Conservation (phyloP, 805 yeast genomes). For the Candida wancherniae region DNA sequence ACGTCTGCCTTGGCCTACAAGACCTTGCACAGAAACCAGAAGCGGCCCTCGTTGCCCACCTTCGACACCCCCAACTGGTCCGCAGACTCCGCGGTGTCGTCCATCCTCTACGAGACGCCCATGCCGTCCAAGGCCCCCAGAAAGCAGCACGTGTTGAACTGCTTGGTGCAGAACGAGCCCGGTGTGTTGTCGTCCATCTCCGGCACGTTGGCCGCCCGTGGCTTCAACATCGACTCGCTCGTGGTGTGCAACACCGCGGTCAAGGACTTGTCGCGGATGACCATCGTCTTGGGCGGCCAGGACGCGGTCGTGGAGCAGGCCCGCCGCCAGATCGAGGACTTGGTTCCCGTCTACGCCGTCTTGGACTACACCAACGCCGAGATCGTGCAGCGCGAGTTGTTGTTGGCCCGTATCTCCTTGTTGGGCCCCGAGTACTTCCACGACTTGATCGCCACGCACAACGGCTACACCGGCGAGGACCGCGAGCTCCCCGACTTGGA, state of each 20-base stretch:
- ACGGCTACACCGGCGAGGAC: constrained; percentile 39
- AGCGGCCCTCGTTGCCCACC: constrained; percentile 88
- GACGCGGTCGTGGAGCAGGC: constrained; percentile 98
- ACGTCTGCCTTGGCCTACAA: constrained; percentile 95
- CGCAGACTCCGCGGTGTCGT: constrained; percentile 93
- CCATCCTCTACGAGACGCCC: constrained; percentile 91
- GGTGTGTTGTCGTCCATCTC: constrained; percentile 93
- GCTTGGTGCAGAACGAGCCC: constrained; percentile 97
- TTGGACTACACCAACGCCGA: constrained; percentile 88
- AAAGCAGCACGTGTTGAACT: constrained; percentile 87
- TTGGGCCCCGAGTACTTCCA: constrained; percentile 98
- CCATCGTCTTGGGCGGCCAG: constrained; percentile 89
- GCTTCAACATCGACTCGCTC: constrained; percentile 95
- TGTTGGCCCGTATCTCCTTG: constrained; percentile 86
- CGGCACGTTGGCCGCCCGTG: constrained; percentile 95
- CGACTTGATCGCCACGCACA: constrained; percentile 85
- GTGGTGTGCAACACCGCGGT: constrained; percentile 97
- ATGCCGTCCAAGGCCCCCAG: constrained; percentile 54
- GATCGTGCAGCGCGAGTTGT: constrained; percentile 84
- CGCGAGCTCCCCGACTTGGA: constrained; percentile 40
- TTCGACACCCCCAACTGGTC: constrained; percentile 92
- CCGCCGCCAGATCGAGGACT: constrained; percentile 93
- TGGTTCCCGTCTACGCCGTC: constrained; percentile 98
- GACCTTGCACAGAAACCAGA: constrained; percentile 78
- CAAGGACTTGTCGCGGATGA: constrained; percentile 92